Evolutionary conservation across 768 basidiomycete genomes (phyloP).

Genomic region (Boletus sp.): DNA sequence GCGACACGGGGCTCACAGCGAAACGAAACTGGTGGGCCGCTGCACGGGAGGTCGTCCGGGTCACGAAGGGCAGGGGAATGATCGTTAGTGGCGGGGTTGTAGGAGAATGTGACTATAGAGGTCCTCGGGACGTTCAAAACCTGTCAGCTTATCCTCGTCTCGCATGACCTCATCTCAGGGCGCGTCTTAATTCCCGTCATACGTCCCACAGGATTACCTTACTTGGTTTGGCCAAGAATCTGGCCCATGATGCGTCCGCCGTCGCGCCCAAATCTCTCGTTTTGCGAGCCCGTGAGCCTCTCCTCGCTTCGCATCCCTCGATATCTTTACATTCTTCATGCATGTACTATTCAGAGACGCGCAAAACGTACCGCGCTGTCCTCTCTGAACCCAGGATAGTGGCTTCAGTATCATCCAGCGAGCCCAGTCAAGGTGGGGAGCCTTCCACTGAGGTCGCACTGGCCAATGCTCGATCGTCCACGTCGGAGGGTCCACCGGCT

Average conservation of each 20-base stretch:
- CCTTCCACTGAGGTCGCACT: background rate
- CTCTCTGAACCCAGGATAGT: conserved; percentile 72
- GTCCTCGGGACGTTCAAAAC: conserved; percentile 72
- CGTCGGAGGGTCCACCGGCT: background rate
- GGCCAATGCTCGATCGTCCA: background rate
- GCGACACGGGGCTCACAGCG: conserved; percentile 49
- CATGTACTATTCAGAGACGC: conserved; percentile 54
- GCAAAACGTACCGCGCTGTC: conserved; percentile 75
- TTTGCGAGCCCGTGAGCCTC: conserved; percentile 64
- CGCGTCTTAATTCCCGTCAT: background rate
- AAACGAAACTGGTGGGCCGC: conserved; percentile 86
- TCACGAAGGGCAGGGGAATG: conserved; percentile 76
- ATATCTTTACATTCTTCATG: background rate
- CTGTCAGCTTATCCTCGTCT: conserved; percentile 45
- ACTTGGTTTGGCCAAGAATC: conserved; percentile 65
- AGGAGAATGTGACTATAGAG: conserved; percentile 60
- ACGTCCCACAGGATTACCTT: conserved; percentile 52
- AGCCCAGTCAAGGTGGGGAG: background rate
- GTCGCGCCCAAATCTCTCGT: conserved; percentile 63
- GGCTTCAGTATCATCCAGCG: conserved; percentile 36
- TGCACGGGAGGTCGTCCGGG: conserved; percentile 70
- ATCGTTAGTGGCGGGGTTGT: conserved; percentile 67
- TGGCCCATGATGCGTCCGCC: conserved; percentile 59
- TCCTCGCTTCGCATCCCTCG: background rate
- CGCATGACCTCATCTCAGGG: background rate